Percentiles rank a stretch among this genome's conserved stretches.
phyloP scores from a whole-genome alignment of 345 rosid genomes.

The Eucalyptus regnans region DNA sequence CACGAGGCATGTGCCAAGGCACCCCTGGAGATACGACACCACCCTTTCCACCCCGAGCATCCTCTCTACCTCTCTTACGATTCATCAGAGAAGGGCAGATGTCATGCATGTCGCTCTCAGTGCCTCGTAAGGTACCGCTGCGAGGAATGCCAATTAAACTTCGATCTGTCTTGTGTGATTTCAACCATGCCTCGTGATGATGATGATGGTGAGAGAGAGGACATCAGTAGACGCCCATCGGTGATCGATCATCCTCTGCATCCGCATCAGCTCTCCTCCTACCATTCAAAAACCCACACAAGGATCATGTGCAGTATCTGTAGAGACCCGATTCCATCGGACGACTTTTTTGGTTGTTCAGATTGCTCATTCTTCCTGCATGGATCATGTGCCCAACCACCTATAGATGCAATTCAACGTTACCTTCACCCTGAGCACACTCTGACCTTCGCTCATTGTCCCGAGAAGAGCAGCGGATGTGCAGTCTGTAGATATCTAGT shows the following conservation, averaged over 20 bases:
- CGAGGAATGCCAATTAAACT: background rate
- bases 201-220: background rate
- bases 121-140: too few relatives aligned
- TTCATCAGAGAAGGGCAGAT: background rate
- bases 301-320: fast-evolving
- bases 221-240: background rate
- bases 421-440: background rate
- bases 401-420: too few relatives aligned
- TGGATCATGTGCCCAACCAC: background rate
- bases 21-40: too few relatives aligned
- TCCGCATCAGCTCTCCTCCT: background rate
- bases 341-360: background rate
- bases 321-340: fast-evolving
- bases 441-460: background rate
- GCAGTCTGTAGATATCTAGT: fast-evolving
- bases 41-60: too few relatives aligned
- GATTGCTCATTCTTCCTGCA: background rate
- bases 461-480: fast-evolving
- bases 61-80: background rate
- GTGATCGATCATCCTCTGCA: background rate
- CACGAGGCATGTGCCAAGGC: too few relatives aligned
- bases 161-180: background rate
- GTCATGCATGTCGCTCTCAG: background rate
- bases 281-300: background rate
- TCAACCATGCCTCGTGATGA: background rate